phyloP scores from a whole-genome alignment of 768 basidiomycete genomes.

The Tylopilus balloui region DNA sequence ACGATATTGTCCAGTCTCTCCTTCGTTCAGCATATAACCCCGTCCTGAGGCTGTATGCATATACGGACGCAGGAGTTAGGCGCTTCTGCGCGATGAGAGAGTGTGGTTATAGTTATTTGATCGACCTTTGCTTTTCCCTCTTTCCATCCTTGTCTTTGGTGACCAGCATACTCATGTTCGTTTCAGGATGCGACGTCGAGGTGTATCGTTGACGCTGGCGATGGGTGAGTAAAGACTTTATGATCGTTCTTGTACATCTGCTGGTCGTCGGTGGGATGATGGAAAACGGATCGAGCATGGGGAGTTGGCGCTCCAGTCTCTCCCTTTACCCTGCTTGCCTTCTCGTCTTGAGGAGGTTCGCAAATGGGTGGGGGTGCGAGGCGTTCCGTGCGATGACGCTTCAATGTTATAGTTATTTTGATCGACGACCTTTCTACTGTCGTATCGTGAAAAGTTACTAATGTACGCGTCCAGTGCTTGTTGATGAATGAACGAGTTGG shows the following conservation, averaged over 20 bases:
- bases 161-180: conserved; percentile 6
- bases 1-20: conserved; percentile 31
- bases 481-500: conserved; percentile 4
- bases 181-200: conserved; percentile 4
- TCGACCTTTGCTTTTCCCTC: neutral
- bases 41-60: conserved; percentile 34
- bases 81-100: conserved; percentile 33
- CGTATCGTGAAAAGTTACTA: neutral
- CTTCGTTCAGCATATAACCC: conserved; percentile 33
- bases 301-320: conserved; percentile 25
- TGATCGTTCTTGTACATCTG: neutral
- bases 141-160: neutral
- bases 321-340: conserved; percentile 15
- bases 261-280: conserved; percentile 28
- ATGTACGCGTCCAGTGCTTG: conserved; percentile 4
- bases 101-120: conserved; percentile 38
- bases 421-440: conserved; percentile 3
- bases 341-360: conserved; percentile 28
- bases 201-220: neutral
- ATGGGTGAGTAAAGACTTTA: conserved; percentile 5
- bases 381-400: conserved; percentile 23
- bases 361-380: conserved; percentile 22
- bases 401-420: conserved; percentile 34
- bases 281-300: conserved; percentile 20
- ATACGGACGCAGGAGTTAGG: conserved; percentile 32